phyloP scores from a whole-genome alignment of 1,284 basidiomycete genomes.

The Papiliotrema laurentii region DNA sequence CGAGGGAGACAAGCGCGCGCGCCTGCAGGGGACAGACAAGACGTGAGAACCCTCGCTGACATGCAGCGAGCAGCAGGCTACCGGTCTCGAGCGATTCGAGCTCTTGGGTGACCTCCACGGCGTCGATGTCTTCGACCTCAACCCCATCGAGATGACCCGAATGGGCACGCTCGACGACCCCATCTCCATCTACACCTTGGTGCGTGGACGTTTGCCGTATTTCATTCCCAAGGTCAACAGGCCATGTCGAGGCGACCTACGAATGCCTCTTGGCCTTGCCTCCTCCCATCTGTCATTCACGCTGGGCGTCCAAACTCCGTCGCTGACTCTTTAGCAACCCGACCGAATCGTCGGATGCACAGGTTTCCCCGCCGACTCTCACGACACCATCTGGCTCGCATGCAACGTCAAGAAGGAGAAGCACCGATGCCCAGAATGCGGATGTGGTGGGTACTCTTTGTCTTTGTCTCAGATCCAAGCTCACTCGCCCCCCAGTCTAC shows the following conservation, averaged over 20 bases:
- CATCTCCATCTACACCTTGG: conserved; percentile 79
- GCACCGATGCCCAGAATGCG: conserved; percentile 83
- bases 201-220: conserved; percentile 53
- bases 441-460: conserved; percentile 47
- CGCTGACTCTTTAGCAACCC: conserved; percentile 56
- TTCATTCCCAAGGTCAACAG: too few relatives aligned
- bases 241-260: too few relatives aligned
- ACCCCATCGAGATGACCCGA: conserved; percentile 77
- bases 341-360: conserved; percentile 86
- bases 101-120: conserved; percentile 84
- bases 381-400: conserved; percentile 80
- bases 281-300: too few relatives aligned
- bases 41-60: conserved; percentile 1
- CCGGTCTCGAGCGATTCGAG: conserved; percentile 94
- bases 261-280: too few relatives aligned
- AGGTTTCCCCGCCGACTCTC: conserved; percentile 84
- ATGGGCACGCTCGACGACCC: conserved; percentile 85
- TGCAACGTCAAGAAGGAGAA: conserved; percentile 56
- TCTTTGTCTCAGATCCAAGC: conserved; percentile 4
- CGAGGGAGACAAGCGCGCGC: background rate
- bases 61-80: conserved; percentile 71
- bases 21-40: background rate
- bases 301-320: background rate
- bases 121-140: conserved; percentile 83
- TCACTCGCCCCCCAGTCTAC: conserved; percentile 26